Percentiles rank a stretch among this genome's conserved stretches.
These are phyloP conservation scores for Alternaria sp. DNA, from an alignment of 2,329 filamentous ascomycete genomes.

Conservation along the genomic window DNA sequence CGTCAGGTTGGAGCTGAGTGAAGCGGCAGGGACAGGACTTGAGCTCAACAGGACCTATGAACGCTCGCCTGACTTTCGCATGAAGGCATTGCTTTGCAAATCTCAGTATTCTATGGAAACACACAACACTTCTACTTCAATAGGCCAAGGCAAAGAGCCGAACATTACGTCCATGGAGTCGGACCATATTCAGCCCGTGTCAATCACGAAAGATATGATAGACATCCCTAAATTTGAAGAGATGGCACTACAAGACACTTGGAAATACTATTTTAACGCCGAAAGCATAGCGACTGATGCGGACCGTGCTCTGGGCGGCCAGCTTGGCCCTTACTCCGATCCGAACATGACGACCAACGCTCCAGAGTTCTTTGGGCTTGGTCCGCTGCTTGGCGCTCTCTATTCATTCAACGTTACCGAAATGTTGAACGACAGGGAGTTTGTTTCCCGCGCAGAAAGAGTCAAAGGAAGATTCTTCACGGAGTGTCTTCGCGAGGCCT, in stretches of 20 bases:
- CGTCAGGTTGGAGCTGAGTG: not conserved
- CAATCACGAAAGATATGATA: not conserved
- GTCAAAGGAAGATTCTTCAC: conserved; percentile 27
- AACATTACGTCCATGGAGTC: not conserved
- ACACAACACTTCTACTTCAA: not conserved
- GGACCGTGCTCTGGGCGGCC: not conserved
- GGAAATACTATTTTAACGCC: not conserved
- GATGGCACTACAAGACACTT: not conserved
- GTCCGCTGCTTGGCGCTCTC: conserved; percentile 13
- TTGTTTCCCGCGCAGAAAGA: conserved; percentile 9
- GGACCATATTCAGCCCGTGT: not conserved
- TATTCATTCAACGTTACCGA: conserved; percentile 5
- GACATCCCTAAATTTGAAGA: not conserved
- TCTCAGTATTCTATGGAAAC: not conserved
- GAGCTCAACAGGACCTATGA: conserved; percentile 10
- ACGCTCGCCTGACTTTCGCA: conserved; percentile 17
- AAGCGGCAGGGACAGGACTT: not conserved
- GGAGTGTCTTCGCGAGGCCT: conserved; percentile 18
- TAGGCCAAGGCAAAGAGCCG: not conserved
- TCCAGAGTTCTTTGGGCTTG: conserved; percentile 9
- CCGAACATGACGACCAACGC: not conserved
- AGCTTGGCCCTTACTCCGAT: not conserved
- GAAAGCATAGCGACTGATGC: not conserved
- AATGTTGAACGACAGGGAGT: not conserved
- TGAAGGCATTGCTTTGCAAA: conserved; percentile 15